Evolutionary conservation across 257 asterid species (phyloP), one percentile per base, ranked within the genome.

Genomic region (Ilex aquifolium): DNA sequence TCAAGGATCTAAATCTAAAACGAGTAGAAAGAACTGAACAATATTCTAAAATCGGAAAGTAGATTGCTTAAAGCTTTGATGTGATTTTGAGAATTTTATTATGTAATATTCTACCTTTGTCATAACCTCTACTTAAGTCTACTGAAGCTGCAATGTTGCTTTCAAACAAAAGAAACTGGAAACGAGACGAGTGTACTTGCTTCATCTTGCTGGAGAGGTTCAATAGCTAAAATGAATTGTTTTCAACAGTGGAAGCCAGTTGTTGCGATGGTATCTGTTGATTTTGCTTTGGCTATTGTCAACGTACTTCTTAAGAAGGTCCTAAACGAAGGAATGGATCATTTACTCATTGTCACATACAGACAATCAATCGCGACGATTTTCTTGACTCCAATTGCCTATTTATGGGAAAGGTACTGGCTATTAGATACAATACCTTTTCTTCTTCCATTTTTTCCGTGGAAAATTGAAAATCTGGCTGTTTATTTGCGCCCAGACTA

Each of bases 301-400:
- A 78, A 88, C 17, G 44, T 88, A 31, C 57, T 78, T 17, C 64
- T 74, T 57, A 88, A 88, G 86, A 70, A 72, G 71, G 85, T 70
- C 6, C 81, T 88, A 3, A 65, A 55, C 52, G 70, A 72, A 21
- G 95, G 95, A 29, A 61, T 81, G 67, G 78, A 76, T 54, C 81
- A 61, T 17, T 61, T 69, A 42, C 29, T 79, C 59, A 68, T 81
- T 40, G 57, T 88, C 27, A 68, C 79, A 0, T 88, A 83, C 68
- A 67, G 95, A 44, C 95, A 81, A 60, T 44, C 69, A 15, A 50
- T 85, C 4, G 65, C 86, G 4, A 63, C 85, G 15, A 3, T 81
- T 15, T 63, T 78, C 76, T 79, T 88, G 78, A 64, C 67, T 66
- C 95, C 95, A 6, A 54, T 88, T 56, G 94, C 84, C 52, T 79